Percentiles rank a stretch among this genome's conserved stretches.
These are phyloP conservation scores for Penicillium paradoxum DNA, from an alignment of 495 filamentous ascomycete species.

Conservation along the genomic window DNA sequence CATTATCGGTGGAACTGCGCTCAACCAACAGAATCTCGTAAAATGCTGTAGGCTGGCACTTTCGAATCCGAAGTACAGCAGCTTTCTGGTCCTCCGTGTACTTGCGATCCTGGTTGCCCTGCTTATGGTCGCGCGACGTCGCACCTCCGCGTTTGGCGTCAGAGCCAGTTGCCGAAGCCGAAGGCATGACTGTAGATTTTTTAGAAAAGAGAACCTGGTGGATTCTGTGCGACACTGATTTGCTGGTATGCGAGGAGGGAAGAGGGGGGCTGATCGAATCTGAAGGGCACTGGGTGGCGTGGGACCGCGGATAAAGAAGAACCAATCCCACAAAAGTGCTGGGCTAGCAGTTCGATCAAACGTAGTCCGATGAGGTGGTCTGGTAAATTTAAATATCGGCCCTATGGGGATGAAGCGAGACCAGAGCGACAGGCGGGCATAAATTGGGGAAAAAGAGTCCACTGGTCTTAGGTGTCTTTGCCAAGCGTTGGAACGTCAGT, in stretches of 20 bases:
- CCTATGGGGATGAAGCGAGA: constrained; percentile 4
- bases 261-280: not conserved
- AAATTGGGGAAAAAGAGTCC: constrained; percentile 17
- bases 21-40: constrained; percentile 88
- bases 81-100: constrained; percentile 86
- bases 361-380: not conserved
- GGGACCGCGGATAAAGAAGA: constrained; percentile 18
- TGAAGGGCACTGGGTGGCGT: constrained; percentile 15
- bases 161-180: constrained; percentile 68
- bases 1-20: constrained; percentile 65
- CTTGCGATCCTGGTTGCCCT: constrained; percentile 86
- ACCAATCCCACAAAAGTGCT: constrained; percentile 10
- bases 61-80: constrained; percentile 79
- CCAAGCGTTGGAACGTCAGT: constrained; percentile 23
- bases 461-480: constrained; percentile 27
- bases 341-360: constrained; percentile 6
- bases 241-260: constrained; percentile 4
- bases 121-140: constrained; percentile 79
- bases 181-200: constrained; percentile 54
- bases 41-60: constrained; percentile 79
- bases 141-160: constrained; percentile 58
- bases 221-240: not conserved
- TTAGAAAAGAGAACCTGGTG: not conserved
- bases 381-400: constrained; percentile 3
- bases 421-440: constrained; percentile 4